Evolutionary conservation across 495 filamentous ascomycete species (phyloP), one percentile per base, ranked within the genome.

Genomic region (Annulohypoxylon stygium): DNA sequence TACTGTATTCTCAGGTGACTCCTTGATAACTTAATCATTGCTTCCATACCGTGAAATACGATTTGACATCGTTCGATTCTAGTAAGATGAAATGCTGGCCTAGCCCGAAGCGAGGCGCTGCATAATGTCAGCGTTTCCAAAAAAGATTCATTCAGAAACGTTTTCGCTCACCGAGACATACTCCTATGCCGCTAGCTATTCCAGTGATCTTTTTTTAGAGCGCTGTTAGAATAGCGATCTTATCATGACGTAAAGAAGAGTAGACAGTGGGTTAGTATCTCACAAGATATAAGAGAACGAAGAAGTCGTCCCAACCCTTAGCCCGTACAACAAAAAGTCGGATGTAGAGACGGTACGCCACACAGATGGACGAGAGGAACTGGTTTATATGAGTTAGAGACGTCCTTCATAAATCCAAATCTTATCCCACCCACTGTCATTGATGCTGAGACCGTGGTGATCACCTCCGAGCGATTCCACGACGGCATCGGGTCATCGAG

Each of bases 301-400:
- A 79, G 5, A 78, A 61, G 20, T 80, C 78, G 67, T 80, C 78
- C 61, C 66, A 70, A 14, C 78, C 78, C 25, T 69, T 67, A 39
- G 72, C 61, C 2, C 67, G 71, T 11, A 78, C 67, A 1, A 80
- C 74, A 7, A 47, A 72, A 5, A 79, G 39, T 18, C 78, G 62
- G 16, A 80, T 70, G 34, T 74, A 79, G 26, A 80, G 71, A 37
- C 78, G 70, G 12, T 74, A 66, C 10, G 67, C 18, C 14, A 78
- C 77, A 54, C 76, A 80, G 1, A 80, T 63, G 41, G 74, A 78
- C 39, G 78, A 80, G 14, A 80, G n/a, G 8, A 61, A 69, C 78
- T 79, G 39, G 33, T 6, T 14, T 11, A 55, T 16, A 18, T 11
- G 16, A 8, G 64, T 72, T 51, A 72, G 63, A 59, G 3, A 5